These are phyloP conservation scores for Mycosphaerella sp. DNA, from an alignment of 2,329 filamentous ascomycete genomes.

Conservation along the genomic window DNA sequence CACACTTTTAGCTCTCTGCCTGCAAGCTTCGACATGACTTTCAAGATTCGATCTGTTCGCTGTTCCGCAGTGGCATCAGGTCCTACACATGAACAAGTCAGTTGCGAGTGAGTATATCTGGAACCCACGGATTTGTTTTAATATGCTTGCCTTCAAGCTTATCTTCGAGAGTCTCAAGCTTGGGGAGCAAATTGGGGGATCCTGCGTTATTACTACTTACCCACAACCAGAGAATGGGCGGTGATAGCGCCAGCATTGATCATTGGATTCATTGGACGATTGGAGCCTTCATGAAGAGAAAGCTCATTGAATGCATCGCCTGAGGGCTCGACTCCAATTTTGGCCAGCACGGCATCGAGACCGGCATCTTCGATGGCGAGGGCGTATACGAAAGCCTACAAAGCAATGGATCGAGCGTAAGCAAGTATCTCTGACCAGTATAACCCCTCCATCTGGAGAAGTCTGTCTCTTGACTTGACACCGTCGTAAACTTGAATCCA, in stretches of 20 bases:
- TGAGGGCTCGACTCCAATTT: slow-evolving; percentile 39
- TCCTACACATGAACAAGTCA: background rate
- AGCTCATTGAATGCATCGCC: slow-evolving; percentile 37
- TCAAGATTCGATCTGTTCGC: slow-evolving; percentile 35
- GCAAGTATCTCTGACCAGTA: too few species aligned
- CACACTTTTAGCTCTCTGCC: slow-evolving; percentile 30
- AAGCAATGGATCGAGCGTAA: too few species aligned
- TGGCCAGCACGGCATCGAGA: slow-evolving; percentile 33
- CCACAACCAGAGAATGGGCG: slow-evolving; percentile 21
- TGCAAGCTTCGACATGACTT: slow-evolving; percentile 33
- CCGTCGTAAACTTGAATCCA: too few species aligned
- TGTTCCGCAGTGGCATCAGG: slow-evolving; percentile 33
- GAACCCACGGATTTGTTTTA: too few species aligned
- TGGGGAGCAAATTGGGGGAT: too few species aligned
- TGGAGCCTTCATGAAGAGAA: slow-evolving; percentile 19
- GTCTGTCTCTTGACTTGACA: too few species aligned
- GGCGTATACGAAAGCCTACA: slow-evolving; percentile 35
- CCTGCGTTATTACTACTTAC: too few species aligned
- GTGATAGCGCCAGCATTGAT: slow-evolving; percentile 26
- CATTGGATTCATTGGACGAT: slow-evolving; percentile 22
- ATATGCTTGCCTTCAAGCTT: too few species aligned
- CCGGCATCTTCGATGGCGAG: slow-evolving; percentile 38
- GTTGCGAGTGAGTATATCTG: too few species aligned
- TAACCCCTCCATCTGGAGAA: too few species aligned
- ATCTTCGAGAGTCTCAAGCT: too few species aligned